phyloP scores from a whole-genome alignment of 345 rosid genomes.

The Populus tremula region DNA sequence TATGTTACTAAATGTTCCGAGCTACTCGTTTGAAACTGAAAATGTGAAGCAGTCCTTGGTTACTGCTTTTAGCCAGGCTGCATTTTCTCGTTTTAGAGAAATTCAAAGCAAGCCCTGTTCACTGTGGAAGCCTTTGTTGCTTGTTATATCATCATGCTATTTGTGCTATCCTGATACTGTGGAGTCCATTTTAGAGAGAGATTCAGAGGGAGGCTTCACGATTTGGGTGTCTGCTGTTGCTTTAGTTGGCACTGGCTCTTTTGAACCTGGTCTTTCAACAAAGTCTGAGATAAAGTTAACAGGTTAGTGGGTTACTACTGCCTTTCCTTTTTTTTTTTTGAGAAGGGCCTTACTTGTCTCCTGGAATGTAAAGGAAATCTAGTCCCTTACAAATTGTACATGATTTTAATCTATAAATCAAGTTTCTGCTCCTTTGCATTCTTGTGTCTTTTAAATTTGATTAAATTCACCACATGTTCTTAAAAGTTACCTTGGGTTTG shows the following conservation, averaged over 20 bases:
- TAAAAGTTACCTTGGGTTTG: too few relatives aligned
- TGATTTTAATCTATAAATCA: not conserved
- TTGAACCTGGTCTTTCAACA: conserved; percentile 39
- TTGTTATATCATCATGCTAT: conserved; percentile 77
- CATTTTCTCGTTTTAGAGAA: conserved; percentile 61
- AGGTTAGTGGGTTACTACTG: conserved; percentile 39
- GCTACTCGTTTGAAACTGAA: conserved; percentile 53
- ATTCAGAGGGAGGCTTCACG: conserved; percentile 50
- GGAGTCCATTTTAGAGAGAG: conserved; percentile 55
- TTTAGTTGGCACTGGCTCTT: conserved; percentile 38
- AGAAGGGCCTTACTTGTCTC: not conserved
- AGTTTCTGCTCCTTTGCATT: not conserved
- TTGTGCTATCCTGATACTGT: conserved; percentile 51
- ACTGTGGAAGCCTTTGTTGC: conserved; percentile 70
- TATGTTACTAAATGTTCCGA: conserved; percentile 60
- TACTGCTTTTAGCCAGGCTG: conserved; percentile 50
- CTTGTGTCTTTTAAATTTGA: not conserved
- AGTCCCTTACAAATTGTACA: too few relatives aligned
- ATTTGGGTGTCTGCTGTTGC: conserved; percentile 68
- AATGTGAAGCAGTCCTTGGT: conserved; percentile 52
- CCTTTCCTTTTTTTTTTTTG: too few relatives aligned
- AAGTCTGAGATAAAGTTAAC: conserved; percentile 61
- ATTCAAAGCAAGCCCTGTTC: conserved; percentile 58
- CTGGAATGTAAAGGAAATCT: not conserved
- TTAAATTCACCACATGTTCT: too few relatives aligned